Conservation (phyloP, 2,329 filamentous ascomycete genomes). For the Fusarium graminum region DNA sequence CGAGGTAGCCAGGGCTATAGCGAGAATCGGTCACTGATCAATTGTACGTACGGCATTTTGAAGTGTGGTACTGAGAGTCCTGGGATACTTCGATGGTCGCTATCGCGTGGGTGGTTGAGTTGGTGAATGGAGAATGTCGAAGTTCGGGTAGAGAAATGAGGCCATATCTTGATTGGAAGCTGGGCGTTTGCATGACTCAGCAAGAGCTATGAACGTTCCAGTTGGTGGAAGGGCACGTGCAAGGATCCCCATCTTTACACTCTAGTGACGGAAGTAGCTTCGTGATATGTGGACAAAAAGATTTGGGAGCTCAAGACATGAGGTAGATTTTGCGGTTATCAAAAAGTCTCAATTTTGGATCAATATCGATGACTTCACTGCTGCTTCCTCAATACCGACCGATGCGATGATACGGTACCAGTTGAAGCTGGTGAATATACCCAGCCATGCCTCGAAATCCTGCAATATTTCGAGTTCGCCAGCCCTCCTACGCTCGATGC, state of each 20-base stretch:
- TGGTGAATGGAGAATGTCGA: slow-evolving; percentile 49
- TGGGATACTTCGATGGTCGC: slow-evolving; percentile 41
- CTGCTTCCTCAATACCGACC: slow-evolving; percentile 4
- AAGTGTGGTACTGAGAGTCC: slow-evolving; percentile 46
- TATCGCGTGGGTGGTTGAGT: slow-evolving; percentile 45
- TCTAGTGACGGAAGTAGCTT: slow-evolving; percentile 15
- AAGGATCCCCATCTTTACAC: slow-evolving; percentile 4
- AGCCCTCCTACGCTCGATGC: slow-evolving; percentile 21
- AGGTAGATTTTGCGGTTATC: slow-evolving; percentile 6
- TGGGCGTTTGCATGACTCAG: slow-evolving; percentile 54
- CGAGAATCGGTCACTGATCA: slow-evolving; percentile 26
- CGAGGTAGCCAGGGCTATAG: slow-evolving; percentile 21
- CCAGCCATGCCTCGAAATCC: slow-evolving; percentile 51
- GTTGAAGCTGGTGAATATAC: slow-evolving; percentile 37
- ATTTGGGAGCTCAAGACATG: slow-evolving; percentile 12
- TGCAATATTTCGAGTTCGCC: slow-evolving; percentile 33
- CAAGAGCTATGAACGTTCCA: slow-evolving; percentile 38
- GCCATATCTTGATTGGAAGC: slow-evolving; percentile 55
- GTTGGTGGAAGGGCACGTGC: slow-evolving; percentile 46
- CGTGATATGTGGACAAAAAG: slow-evolving; percentile 33
- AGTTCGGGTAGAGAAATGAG: slow-evolving; percentile 55
- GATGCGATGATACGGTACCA: slow-evolving; percentile 44
- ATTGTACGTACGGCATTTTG: slow-evolving; percentile 60
- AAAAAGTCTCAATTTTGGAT: slow-evolving; percentile 3
- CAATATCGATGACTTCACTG: slow-evolving; percentile 15